A percentile compares a stretch with the other conserved stretches of the same genome.
Evolutionary conservation across 2,329 filamentous ascomycete genomes (phyloP).

Genomic region (Penicillium digitatum): DNA sequence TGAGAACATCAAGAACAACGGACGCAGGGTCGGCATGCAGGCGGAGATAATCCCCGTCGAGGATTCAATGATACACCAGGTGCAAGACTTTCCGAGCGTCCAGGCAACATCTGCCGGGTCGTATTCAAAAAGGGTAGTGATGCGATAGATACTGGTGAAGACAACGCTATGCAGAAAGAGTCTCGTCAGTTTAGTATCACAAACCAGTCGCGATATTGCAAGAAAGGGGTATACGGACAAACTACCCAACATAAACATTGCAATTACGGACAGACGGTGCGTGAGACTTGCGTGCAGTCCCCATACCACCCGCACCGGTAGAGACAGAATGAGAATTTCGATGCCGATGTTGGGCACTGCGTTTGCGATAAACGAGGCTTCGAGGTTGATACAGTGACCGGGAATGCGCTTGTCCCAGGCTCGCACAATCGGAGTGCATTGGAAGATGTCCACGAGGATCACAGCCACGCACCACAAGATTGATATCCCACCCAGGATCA

Average conservation of each 20-base stretch:
- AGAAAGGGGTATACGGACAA: constrained; percentile 7
- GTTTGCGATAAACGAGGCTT: constrained; percentile 51
- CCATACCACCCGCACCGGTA: constrained; percentile 29
- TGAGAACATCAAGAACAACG: constrained; percentile 11
- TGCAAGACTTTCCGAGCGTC: constrained; percentile 46
- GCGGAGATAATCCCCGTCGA: constrained; percentile 32
- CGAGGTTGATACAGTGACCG: constrained; percentile 49
- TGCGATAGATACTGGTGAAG: constrained; percentile 50
- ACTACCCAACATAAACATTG: constrained; percentile 12
- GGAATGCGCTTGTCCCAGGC: constrained; percentile 48
- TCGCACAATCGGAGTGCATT: constrained; percentile 51
- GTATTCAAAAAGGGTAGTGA: constrained; percentile 48
- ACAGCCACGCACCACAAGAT: constrained; percentile 49
- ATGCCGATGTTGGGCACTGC: constrained; percentile 39
- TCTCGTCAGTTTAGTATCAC: background rate
- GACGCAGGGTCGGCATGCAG: constrained; percentile 21
- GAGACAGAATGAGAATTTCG: constrained; percentile 24
- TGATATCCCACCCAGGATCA: constrained; percentile 43
- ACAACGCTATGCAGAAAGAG: constrained; percentile 33
- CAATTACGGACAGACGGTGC: constrained; percentile 18
- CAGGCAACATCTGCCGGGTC: constrained; percentile 42
- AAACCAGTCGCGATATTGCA: no score
- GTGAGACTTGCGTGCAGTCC: constrained; percentile 17
- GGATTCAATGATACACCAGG: constrained; percentile 51
- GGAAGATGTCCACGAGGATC: constrained; percentile 51